Base-by-base conservation (phyloP, 1,139 yeast species). In the Blastobotrys raffinosifermentans region DNA sequence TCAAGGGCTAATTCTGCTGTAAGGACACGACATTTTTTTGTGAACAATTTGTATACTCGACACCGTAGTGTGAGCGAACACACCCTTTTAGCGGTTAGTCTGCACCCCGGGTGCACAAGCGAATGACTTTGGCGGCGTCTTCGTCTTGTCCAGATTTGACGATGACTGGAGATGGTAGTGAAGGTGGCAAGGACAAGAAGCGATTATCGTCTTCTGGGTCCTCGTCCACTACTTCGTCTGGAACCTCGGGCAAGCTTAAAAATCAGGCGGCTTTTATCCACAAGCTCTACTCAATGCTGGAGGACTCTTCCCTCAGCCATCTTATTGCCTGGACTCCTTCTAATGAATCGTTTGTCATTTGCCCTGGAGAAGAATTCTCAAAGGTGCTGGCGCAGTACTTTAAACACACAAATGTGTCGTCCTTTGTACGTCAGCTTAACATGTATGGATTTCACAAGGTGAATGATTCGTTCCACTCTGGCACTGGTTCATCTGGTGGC, bases 401-500 rank as follows among this genome's bases (percentile, higher is more conserved):
- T 68, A 91, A 91, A 60, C 98, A 91, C 61, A 82, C 85, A 49
- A 89, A 91, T 60, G 89, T 91, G 64, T 89, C 97, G 19, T 79
- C 93, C 46, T 91, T 91, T 69, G 97, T 91, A 10, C 75, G 98
- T 41, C 98, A 91, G 58, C 70, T 91, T 55, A 91, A 91, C 62
- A 91, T 91, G 94, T 91, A 91, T 57, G 98, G 97, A 26, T 91
- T 95, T 87, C 97, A 91, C 63, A 91, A 91, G 63, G 91, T 91
- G 5, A 57, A 51, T 45, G 60, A 58, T 40, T 51, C 54, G 19
- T 48, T 55, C 31, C 56, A 50, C 46, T 44, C 51, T 27, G 31
- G 45, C 27, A 39, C 31, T 26, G 17, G 38, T 18, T 23, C 31
- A 16, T 42, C 40, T 25, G 47, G 41, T 23, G 48, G 48, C 27